Conservation (phyloP, 2,329 filamentous ascomycete species). For the Didymella keratinophila region DNA sequence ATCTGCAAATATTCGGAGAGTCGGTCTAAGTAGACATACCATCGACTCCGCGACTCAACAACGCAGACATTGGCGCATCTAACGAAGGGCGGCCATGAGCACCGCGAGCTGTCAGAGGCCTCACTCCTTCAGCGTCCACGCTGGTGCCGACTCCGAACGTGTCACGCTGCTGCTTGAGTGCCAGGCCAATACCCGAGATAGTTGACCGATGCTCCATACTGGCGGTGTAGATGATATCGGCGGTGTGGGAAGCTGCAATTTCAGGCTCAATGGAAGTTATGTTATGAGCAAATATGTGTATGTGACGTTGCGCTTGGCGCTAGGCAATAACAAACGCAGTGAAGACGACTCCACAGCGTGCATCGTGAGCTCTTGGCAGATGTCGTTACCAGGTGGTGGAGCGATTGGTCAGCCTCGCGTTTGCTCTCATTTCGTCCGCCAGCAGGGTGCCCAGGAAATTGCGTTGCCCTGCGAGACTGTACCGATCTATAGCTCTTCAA, state of each 20-base stretch:
- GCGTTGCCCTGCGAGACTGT: neutral
- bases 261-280: neutral
- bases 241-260: neutral
- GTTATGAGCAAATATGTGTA: neutral
- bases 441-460: neutral
- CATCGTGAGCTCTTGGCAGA: conserved; percentile 17
- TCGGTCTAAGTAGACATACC: neutral
- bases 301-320: conserved; percentile 10
- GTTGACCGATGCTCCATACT: conserved; percentile 7
- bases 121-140: neutral
- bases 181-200: conserved; percentile 1
- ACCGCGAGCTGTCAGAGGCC: neutral
- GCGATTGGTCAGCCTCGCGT: conserved; percentile 2
- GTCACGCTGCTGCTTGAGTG: neutral
- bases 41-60: neutral
- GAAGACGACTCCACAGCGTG: conserved; percentile 11
- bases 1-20: too few species aligned
- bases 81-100: neutral
- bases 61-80: neutral
- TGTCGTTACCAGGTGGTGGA: neutral
- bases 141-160: neutral
- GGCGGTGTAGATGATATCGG: neutral
- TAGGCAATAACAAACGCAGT: conserved; percentile 17
- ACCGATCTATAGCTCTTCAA: conserved; percentile 2
- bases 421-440: conserved; percentile 1